Percentiles rank a stretch among this genome's conserved stretches.
These are phyloP conservation scores for Solanum megistacrolobum DNA, from an alignment of 257 asterid genomes.

Conservation along the genomic window DNA sequence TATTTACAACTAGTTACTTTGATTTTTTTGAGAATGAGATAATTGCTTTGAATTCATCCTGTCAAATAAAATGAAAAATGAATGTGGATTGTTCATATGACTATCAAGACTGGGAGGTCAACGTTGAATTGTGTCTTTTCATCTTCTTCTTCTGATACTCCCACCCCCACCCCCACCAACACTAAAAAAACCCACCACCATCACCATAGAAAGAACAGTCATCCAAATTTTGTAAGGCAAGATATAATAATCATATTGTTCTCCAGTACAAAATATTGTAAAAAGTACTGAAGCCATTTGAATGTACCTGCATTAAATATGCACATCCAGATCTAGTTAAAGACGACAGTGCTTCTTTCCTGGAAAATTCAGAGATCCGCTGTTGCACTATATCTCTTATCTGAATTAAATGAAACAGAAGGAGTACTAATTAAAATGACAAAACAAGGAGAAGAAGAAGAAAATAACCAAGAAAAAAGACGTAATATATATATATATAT, in stretches of 20 bases:
- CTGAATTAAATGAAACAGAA: constrained; percentile 27
- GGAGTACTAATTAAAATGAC: background rate
- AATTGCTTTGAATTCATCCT: background rate
- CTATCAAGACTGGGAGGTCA: background rate
- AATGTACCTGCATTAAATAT: constrained; percentile 86
- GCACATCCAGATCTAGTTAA: constrained; percentile 98
- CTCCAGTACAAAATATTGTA: background rate
- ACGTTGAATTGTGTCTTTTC: background rate
- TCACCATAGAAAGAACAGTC: background rate
- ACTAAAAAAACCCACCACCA: background rate
- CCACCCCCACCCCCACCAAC: background rate
- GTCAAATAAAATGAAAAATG: background rate
- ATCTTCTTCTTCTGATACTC: background rate
- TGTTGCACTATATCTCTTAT: constrained; percentile 85
- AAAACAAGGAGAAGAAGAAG: background rate
- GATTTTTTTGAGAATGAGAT: background rate
- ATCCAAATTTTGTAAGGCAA: background rate
- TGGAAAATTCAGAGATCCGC: constrained; percentile 77
- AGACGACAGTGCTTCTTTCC: constrained; percentile 83
- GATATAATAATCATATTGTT: background rate
- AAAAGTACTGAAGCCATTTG: background rate
- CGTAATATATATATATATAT: background rate
- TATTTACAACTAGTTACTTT: background rate
- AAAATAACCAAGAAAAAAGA: background rate
- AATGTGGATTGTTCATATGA: background rate